Percentiles rank a stretch among this genome's conserved stretches.
These are phyloP conservation scores for Claviceps pazoutovae DNA, from an alignment of 2,329 filamentous ascomycete species.

Conservation along the genomic window DNA sequence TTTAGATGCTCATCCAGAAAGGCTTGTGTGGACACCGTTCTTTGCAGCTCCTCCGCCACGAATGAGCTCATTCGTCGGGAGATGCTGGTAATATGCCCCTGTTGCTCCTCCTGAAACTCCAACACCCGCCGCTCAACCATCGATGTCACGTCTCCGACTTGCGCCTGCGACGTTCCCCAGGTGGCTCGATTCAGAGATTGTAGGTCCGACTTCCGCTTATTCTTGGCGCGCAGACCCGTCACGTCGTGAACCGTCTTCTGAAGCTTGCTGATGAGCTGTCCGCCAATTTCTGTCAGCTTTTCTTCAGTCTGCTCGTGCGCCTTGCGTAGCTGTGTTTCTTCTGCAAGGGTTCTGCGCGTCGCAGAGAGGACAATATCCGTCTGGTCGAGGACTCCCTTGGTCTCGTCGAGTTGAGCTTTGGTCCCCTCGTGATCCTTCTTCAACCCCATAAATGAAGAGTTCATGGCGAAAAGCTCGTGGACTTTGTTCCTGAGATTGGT, in stretches of 20 bases:
- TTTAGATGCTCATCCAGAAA: constrained; percentile 57
- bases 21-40: constrained; percentile 54
- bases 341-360: constrained; percentile 61
- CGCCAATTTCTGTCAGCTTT: constrained; percentile 59
- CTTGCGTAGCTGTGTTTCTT: constrained; percentile 66
- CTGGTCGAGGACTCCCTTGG: constrained; percentile 69
- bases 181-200: constrained; percentile 64
- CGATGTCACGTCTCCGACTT: constrained; percentile 63
- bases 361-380: constrained; percentile 72
- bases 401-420: constrained; percentile 57
- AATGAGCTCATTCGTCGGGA: constrained; percentile 63
- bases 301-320: constrained; percentile 79
- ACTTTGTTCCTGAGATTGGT: constrained; percentile 83
- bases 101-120: constrained; percentile 59
- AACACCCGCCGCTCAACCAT: constrained; percentile 64
- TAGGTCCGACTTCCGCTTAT: constrained; percentile 71
- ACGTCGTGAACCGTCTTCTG: constrained; percentile 69
- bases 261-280: constrained; percentile 64
- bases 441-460: constrained; percentile 71
- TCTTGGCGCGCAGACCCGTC: constrained; percentile 69
- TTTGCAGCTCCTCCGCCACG: constrained; percentile 58
- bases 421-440: constrained; percentile 83
- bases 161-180: constrained; percentile 64
- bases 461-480: constrained; percentile 78
- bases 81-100: constrained; percentile 52